phyloP scores from a whole-genome alignment of 768 basidiomycete species.

The Boletellus sp. region DNA sequence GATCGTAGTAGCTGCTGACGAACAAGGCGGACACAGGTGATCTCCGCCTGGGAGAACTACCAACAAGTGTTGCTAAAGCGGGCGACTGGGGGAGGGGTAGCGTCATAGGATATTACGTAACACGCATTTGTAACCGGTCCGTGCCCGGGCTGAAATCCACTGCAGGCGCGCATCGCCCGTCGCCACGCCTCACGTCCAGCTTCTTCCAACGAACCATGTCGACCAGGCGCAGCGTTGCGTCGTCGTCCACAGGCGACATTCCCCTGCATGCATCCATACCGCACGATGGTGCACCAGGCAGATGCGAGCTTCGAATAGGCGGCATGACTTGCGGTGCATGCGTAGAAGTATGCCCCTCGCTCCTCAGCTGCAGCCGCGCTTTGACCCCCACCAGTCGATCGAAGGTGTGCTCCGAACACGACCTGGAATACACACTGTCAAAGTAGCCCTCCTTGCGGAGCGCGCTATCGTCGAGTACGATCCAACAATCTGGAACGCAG shows the following conservation, averaged over 20 bases:
- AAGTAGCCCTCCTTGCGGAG: constrained; percentile 97
- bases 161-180: neutral
- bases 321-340: constrained; percentile 91
- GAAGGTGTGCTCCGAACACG: constrained; percentile 80
- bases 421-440: constrained; percentile 85
- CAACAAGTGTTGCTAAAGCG: constrained; percentile 67
- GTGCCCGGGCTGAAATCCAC: no score
- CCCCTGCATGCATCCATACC: constrained; percentile 20
- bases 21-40: constrained; percentile 46
- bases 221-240: constrained; percentile 9
- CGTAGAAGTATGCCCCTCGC: constrained; percentile 60
- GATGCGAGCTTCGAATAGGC: constrained; percentile 77
- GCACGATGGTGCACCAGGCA: constrained; percentile 34
- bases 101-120: constrained; percentile 12
- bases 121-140: neutral
- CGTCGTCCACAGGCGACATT: constrained; percentile 19
- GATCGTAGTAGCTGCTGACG: neutral
- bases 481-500: constrained; percentile 70
- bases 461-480: constrained; percentile 91
- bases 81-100: neutral
- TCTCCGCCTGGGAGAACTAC: constrained; percentile 76
- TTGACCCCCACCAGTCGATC: constrained; percentile 52
- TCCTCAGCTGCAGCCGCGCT: neutral
- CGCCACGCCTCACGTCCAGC: neutral
- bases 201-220: constrained; percentile 8